Evolutionary conservation across 352 stramenopile genomes (phyloP).

Genomic region (Globisporangium irregulare): DNA sequence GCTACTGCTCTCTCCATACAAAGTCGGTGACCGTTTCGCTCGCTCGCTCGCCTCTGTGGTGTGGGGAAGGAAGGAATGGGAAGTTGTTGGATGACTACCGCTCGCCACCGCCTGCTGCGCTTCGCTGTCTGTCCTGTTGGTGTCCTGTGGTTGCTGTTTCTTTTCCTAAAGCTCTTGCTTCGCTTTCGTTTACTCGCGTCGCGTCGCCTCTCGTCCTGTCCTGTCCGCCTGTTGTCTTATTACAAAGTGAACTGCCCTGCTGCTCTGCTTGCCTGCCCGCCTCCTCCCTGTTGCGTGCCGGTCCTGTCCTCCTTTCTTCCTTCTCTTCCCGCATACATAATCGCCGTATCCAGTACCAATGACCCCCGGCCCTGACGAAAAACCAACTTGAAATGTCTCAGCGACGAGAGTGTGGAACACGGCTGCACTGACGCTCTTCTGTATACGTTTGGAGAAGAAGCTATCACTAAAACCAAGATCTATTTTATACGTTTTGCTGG

Average conservation of each 20-base stretch:
- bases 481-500: not conserved
- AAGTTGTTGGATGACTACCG: not conserved
- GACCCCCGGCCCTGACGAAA: conserved; percentile 8
- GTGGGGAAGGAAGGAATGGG: not conserved
- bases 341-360: conserved; percentile 4
- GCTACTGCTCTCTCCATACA: conserved; percentile 1
- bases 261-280: not conserved
- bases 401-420: not conserved
- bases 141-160: not conserved
- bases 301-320: not conserved
- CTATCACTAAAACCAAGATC: not conserved
- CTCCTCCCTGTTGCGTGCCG: not conserved
- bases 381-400: conserved; percentile 6
- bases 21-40: not conserved
- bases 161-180: not conserved
- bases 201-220: conserved; percentile 2
- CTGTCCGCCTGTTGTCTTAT: conserved; percentile 5
- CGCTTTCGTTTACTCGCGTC: not conserved
- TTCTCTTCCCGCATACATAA: conserved; percentile 2
- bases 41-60: not conserved
- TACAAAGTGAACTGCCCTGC: not conserved
- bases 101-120: not conserved
- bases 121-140: not conserved
- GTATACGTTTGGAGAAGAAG: not conserved
- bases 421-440: not conserved